Evolutionary conservation across 164 flowering plant genomes (phyloP), one percentile per base, ranked within the genome.

Genomic region (Liquidambar formosana): DNA sequence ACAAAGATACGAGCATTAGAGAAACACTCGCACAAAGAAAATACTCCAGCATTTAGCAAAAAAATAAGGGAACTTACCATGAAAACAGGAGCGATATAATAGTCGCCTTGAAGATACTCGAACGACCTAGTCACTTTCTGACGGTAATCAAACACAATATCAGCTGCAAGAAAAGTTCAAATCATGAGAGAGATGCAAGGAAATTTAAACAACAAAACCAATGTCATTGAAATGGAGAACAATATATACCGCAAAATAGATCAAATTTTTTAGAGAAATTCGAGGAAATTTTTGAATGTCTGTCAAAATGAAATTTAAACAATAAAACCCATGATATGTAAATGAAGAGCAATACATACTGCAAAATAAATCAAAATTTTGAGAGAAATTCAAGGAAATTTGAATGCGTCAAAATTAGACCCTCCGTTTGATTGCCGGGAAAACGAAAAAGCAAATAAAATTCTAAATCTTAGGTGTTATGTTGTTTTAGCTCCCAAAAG

Each of bases 111-210:
- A 63, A 94, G 91, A 60, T 94, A 84, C 78, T 89, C 87, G 65
- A 94, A 94, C 33, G 98, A 84, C 79, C 94, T 86, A 0, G 97
- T 94, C 73, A 79, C 94, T 75, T 88, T 94, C 72, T 94, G 97
- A 41, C 97, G 78, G 71, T 94, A 94, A 83, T 91, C 98, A 75
- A 94, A 94, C 81, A 94, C 98, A 66, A 91, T 89, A 82, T 91
- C 97, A 73, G 98, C 98, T 93, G 81, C 82, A 80, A 65, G 21
- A 60, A 53, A 22, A 27, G 41, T n/a, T 12, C 14, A 25, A 38
- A 19, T 12, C n/a, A 5, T 13, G 15, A 27, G 45, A 52, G 2
- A 26, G 27, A 26, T 56, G 69, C 45, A 56, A 22, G 0, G 5
- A 47, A 48, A 57, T 10, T 33, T 66, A 64, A 62, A 4, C 11